These are phyloP conservation scores for Tetracladium marchalianum DNA, from an alignment of 495 filamentous ascomycete genomes.

Conservation along the genomic window DNA sequence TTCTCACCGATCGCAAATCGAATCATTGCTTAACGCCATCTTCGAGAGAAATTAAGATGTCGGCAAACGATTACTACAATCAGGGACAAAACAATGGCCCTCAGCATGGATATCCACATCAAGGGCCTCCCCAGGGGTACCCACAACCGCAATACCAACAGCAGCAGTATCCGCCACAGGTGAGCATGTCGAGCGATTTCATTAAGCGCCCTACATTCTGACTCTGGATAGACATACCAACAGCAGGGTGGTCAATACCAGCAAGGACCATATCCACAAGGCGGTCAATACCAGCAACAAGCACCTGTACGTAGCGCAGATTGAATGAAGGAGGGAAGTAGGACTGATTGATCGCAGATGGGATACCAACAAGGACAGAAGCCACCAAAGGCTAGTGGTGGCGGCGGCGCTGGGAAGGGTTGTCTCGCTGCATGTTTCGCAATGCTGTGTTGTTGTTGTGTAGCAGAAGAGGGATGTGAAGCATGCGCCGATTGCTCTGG, in stretches of 20 bases:
- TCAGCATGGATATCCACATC: neutral
- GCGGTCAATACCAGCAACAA: neutral
- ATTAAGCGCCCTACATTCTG: too few relatives aligned
- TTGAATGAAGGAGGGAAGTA: neutral
- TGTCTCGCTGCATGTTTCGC: constrained; percentile 51
- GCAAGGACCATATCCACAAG: constrained; percentile 19
- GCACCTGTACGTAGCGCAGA: too few relatives aligned
- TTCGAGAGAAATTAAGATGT: too few relatives aligned
- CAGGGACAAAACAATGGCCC: too few relatives aligned
- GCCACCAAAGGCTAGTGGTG: constrained; percentile 17
- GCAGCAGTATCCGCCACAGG: neutral
- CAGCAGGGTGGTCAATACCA: constrained; percentile 18
- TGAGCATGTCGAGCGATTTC: neutral
- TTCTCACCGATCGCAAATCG: too few relatives aligned
- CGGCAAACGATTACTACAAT: too few relatives aligned
- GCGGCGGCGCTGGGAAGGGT: constrained; percentile 24
- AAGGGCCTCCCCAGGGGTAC: neutral
- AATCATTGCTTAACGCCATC: too few relatives aligned
- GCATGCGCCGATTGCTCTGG: constrained; percentile 49
- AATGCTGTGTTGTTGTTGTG: constrained; percentile 57
- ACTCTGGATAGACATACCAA: neutral
- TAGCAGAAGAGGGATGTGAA: constrained; percentile 60
- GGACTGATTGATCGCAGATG: constrained; percentile 22
- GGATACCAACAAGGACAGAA: constrained; percentile 28
- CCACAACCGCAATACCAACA: neutral